Evolutionary conservation across 305 asterid genomes (phyloP).

Genomic region (Galium porrigens): DNA sequence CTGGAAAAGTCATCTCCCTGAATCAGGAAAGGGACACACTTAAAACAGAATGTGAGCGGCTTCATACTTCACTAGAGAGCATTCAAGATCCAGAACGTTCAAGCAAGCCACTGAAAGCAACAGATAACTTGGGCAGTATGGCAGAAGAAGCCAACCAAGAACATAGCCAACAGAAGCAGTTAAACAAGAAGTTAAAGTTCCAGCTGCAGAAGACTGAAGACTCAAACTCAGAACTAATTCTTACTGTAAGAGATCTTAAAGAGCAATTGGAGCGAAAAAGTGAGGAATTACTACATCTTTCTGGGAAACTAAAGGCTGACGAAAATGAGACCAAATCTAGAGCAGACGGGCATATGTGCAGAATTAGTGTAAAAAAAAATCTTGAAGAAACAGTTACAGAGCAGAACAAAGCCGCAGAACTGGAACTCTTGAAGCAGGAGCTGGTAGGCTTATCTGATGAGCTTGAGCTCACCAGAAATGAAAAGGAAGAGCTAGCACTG

Average conservation of each 20-base stretch:
- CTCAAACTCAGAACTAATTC: conserved; percentile 69
- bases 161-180: conserved; percentile 46
- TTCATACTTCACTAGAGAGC: conserved; percentile 27
- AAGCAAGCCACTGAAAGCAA: conserved; percentile 20
- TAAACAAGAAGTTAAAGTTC: conserved; percentile 40
- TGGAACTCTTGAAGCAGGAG: conserved; percentile 38
- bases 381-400: conserved; percentile 16
- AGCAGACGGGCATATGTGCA: conserved; percentile 13
- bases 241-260: conserved; percentile 60
- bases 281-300: conserved; percentile 46
- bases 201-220: conserved; percentile 70
- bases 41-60: conserved; percentile 46
- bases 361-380: background rate
- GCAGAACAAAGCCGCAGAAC: conserved; percentile 29
- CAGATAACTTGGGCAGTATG: conserved; percentile 21
- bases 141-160: conserved; percentile 42
- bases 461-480: conserved; percentile 47
- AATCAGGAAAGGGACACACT: conserved; percentile 49
- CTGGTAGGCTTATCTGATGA: conserved; percentile 38
- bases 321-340: conserved; percentile 29
- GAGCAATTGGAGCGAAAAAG: conserved; percentile 54
- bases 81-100: conserved; percentile 26
- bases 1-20: conserved; percentile 37
- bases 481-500: conserved; percentile 36
- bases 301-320: conserved; percentile 35